Base-by-base conservation (phyloP, 179 eudicot species). In the Silene coronaria region DNA sequence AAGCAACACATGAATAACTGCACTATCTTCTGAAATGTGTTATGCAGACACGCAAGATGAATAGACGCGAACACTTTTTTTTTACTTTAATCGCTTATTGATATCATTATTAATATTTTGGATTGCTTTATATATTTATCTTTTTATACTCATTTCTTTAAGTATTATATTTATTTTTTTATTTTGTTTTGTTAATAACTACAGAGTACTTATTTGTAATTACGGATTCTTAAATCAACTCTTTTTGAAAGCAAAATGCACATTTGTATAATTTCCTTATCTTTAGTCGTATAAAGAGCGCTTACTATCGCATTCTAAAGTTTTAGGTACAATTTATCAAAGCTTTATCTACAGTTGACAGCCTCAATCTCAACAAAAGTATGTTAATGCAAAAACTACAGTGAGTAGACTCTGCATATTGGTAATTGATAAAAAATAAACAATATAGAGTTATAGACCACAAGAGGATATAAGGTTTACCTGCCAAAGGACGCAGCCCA, bases 401-500 rank as follows among this genome's bases (percentile, higher is more conserved):
- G 48, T 26, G 17, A 76, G 14, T 26, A 26, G 16, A 11, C 6
- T 21, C 34, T 13, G 55, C 57, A 16, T 51, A 32, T 62, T 27
- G 63, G 61, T 30, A 51, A 48, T 26, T 27, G 45, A 23, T 36
- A 8, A 34, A 74, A 75, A 16, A 11, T 51, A 64, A 51, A 19
- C 36, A 64, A 12, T 24, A 24, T 34, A 38, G 45, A 36, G 46
- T 38, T 38, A 38, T 10, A n/a, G 61, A 53, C 38, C 32, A 5
- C 26, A 24, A 45, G 26, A 68, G 36, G 24, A 67, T 38, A 24
- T n/a, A 67, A 30, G 36, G 66, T 78, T 79, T 74, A 89, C 97
- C 94, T 86, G 67, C 97, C 97, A 83, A 69, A 86, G 80, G 74
- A 85, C 67, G 94, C 86, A 59, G 97, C 97, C 97, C 97, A 91